Evolutionary conservation across 2,329 filamentous ascomycete genomes (phyloP), one percentile per base, ranked within the genome.

Genomic region (Aspergillus viridinutans): DNA sequence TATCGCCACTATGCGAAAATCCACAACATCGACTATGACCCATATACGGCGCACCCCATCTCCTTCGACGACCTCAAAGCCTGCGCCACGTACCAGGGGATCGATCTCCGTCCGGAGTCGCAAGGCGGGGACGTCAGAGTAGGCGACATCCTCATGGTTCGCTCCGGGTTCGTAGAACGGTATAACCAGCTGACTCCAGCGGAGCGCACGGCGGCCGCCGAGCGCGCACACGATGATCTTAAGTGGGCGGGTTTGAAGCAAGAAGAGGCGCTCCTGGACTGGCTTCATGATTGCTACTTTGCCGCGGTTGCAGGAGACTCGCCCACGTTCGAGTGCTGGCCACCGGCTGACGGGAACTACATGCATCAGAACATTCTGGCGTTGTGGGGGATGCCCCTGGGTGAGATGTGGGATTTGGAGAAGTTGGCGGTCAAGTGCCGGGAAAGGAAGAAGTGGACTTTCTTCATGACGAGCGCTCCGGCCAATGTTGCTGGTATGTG

Each of bases 261-360:
- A 61, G 80, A 83, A 51, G 72, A 83, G 50, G 80, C 80, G 48
- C 80, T 86, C 3, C 74, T 84, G 7, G 80, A 83, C 53, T 90
- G 87, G 86, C 60, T 90, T 57, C 87, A 89, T 75, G 85, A 90
- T 65, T 83, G 81, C 61, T 85, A 86, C 53, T 90, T 90, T 62
- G 78, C 86, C 0, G 84, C 83, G 0, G 85, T 88, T 1, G 85
- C 81, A 0, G 84, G 85, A 0, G 88, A 90, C 67, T 75, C 80
- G 12, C 83, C 81, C 21, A 77, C 81, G 0, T 89, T 90, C 59
- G 88, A 90, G 73, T 79, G 81, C 0, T 83, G 84, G 71, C 85
- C 86, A 1, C 81, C 83, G 5, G 56, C 64, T 8, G 61, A 69
- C 28, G 47, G 59, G 25, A 69, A 55, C 10, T 68, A 68, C 62